Conservation (phyloP, 176 grass and related monocot genomes). For the Ampelocalamus luodianensis region DNA sequence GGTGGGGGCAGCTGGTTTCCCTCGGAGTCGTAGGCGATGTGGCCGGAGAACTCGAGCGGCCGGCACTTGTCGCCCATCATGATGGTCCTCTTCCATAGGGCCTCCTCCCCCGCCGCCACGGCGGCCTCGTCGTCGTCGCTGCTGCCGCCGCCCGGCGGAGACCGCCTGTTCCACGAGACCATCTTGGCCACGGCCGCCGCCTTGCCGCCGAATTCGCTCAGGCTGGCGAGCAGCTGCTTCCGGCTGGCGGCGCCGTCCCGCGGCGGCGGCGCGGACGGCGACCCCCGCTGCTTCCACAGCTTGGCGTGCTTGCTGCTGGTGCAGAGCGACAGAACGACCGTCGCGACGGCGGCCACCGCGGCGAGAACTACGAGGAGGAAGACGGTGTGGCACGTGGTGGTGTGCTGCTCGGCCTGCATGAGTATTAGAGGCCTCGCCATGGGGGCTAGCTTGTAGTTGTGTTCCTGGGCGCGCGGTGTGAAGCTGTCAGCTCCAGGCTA, state of each 20-base stretch:
- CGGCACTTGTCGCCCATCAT: constrained; percentile 74
- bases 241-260: not conserved
- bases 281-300: constrained; percentile 15
- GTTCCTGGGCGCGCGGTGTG: not conserved
- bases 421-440: constrained; percentile 40
- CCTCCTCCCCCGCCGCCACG: not conserved
- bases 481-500: too few relatives aligned
- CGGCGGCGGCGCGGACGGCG: constrained; percentile 15
- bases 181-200: constrained; percentile 48
- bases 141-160: not conserved
- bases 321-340: constrained; percentile 47
- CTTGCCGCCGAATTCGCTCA: constrained; percentile 52
- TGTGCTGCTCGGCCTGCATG: not conserved
- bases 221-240: constrained; percentile 37
- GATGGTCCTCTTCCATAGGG: constrained; percentile 63
- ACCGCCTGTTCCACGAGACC: constrained; percentile 44
- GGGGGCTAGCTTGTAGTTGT: not conserved
- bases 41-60: constrained; percentile 57
- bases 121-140: not conserved
- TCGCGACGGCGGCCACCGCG: constrained; percentile 18
- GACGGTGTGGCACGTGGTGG: not conserved
- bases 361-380: not conserved
- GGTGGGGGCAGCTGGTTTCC: constrained; percentile 40
- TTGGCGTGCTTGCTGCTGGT: constrained; percentile 45
- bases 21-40: constrained; percentile 46